Base-by-base conservation (phyloP, 2,329 filamentous ascomycete species). In the Aspergillus amoenus region DNA sequence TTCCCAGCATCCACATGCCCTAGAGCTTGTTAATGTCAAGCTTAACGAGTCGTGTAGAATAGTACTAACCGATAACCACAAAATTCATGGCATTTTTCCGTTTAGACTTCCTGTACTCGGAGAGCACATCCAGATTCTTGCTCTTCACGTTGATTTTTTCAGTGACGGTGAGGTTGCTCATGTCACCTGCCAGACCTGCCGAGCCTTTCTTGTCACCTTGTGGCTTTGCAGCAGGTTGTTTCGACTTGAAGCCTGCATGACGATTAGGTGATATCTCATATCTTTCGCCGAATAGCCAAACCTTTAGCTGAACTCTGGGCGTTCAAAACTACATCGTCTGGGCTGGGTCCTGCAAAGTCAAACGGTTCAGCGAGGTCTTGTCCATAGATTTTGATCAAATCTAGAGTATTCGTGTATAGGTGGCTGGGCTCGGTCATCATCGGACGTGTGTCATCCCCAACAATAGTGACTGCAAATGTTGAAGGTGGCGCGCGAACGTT, bases 1-100 rank as follows among this genome's bases (percentile, higher is more conserved):
- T 99, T 99, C 52, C 94, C 94, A 52, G 95, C 93, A 73, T 99
- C 94, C 55, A 99, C 94, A 72, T 99, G 94, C 13, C 94, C 92
- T 91, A 27, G 24, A 44, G 13, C 12, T 70, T 55, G 3, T 60
- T 63, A 56, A 71, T 61, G 13, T 24, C 44, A 24, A 52, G 4
- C 24, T 21, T 8, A 46, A 11, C 27, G 17, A 9, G 17, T 48
- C n/a, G 30, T 13, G 13, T 37, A 32, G 11, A 5, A 4, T 21
- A n/a, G 3, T 5, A 66, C 86, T 66, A 79, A 93, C 90, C 92
- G 65, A 96, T 92, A 34, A 97, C 93, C 7, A 96, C 92, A 75
- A 97, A 96, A 70, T 91, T 96, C 42, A 90, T 88, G 53, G 86
- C 88, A 64, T 88, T 89, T 76, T 97, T 97, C 64, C 82, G 82